Evolutionary conservation across 192 early-diverging fungal genomes (phyloP), one percentile per base, ranked within the genome.

Genomic region (Hyaloraphidium curvatum): DNA sequence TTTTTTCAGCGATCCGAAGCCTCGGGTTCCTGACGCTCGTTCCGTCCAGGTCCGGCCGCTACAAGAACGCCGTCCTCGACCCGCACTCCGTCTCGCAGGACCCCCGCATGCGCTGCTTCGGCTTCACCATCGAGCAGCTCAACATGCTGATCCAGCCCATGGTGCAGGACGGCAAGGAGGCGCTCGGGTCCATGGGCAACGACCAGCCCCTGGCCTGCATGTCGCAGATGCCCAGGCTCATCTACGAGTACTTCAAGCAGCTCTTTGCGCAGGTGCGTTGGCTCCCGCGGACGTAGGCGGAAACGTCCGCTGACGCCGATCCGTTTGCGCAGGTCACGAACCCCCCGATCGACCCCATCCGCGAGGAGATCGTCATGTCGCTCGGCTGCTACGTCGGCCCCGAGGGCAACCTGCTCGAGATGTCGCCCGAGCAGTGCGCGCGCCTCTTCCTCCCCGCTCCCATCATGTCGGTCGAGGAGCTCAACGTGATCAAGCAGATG

Each of bases 311-410:
- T 48, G 92, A 97, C 16, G 2, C 11, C 11, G 23, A 52, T 52
- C 9, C 28, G n/a, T 3, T 27, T 52, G 4, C 4, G 21, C 19
- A 48, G 43, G 54, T 55, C 26, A 55, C 54, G 11, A 55, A 55
- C 66, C 94, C 94, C 55, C 94, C 94, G 1, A 95, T 97, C 56
- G 94, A 97, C 72, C 94, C 94, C 50, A 95, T 97, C 63, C 88
- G 94, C 60, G 91, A 97, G 67, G 82, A 87, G 55, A 83, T 95
- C 59, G 90, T 97, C 72, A 97, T 97, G 94, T 89, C 87, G 17
- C 74, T 93, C 26, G 78, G 82, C 30, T 92, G 90, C 74, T 88
- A 89, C 65, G 72, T 97, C 16, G 94, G 94, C 21, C 84, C 89
- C 2, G 83, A 88, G 61, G 90, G 88, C 37, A 97, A 97, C 59